These are phyloP conservation scores for Sporothrix globosa DNA, from an alignment of 2,329 filamentous ascomycete genomes.

Conservation along the genomic window DNA sequence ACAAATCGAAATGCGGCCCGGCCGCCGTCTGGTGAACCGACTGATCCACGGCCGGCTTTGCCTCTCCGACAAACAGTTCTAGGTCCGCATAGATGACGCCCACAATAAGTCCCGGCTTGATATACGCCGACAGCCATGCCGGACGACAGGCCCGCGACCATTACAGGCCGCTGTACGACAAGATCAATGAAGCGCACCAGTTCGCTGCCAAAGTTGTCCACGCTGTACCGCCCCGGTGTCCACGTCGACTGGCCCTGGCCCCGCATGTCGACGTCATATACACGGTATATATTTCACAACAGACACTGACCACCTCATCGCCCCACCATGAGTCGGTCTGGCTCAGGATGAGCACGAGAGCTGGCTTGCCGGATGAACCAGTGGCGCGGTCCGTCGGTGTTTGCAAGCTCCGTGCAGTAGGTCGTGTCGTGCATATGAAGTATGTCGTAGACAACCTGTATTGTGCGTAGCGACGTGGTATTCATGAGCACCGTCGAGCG, in stretches of 20 bases:
- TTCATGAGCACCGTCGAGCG: not conserved
- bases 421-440: not conserved
- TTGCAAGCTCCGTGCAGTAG: constrained; percentile 15
- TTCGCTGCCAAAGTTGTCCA: no score
- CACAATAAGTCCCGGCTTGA: constrained; percentile 1
- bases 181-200: constrained; percentile 12
- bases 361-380: no score
- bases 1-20: constrained; percentile 7
- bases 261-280: no score
- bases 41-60: constrained; percentile 1
- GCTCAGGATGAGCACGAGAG: no score
- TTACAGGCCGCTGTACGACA: constrained; percentile 1
- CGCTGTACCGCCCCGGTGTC: no score
- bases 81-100: constrained; percentile 21
- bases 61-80: constrained; percentile 11
- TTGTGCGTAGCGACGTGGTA: not conserved
- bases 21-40: constrained; percentile 17
- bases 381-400: no score
- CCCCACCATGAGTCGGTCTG: no score
- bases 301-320: no score
- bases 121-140: constrained; percentile 16
- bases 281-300: no score
- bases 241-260: no score
- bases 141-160: constrained; percentile 11
- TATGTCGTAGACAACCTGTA: not conserved